Percentiles rank a stretch among this genome's conserved stretches.
Conservation (phyloP, 2,329 filamentous ascomycete genomes). For the Clonostachys byssicola region DNA sequence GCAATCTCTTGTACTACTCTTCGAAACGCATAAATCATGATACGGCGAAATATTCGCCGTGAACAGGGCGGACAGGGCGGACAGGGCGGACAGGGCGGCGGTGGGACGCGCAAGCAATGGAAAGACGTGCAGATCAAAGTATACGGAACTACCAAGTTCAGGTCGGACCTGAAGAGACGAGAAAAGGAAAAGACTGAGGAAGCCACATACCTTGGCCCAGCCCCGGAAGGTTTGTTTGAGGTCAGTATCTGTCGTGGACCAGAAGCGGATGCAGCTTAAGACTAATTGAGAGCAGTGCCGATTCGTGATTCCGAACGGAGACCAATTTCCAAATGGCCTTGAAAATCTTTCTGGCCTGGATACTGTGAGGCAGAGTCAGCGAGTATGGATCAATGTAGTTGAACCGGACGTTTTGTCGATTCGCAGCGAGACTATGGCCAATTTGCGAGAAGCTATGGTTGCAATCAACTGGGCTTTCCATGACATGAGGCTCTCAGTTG, state of each 20-base stretch:
- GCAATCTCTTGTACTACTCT: no score
- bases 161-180: no score
- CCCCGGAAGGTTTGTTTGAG: conserved; percentile 7
- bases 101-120: no score
- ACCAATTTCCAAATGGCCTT: conserved; percentile 16
- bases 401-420: conserved; percentile 17
- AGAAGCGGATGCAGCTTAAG: background rate
- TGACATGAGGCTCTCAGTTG: conserved; percentile 20
- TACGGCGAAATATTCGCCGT: no score
- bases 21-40: no score
- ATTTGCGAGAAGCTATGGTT: conserved; percentile 16
- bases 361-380: conserved; percentile 16
- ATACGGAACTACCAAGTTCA: no score
- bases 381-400: conserved; percentile 21
- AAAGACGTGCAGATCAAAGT: no score
- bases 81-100: no score
- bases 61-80: no score
- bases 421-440: conserved; percentile 10
- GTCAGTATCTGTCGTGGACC: conserved; percentile 7
- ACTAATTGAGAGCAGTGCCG: conserved; percentile 7
- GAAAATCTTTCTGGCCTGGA: conserved; percentile 14
- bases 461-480: conserved; percentile 22
- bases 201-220: no score
- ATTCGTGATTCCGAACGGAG: conserved; percentile 19
- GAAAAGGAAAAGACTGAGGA: no score